A percentile compares a stretch with the other conserved stretches of the same genome.
Evolutionary conservation across 495 filamentous ascomycete genomes (phyloP).

Genomic region (Cladorrhinum samala): DNA sequence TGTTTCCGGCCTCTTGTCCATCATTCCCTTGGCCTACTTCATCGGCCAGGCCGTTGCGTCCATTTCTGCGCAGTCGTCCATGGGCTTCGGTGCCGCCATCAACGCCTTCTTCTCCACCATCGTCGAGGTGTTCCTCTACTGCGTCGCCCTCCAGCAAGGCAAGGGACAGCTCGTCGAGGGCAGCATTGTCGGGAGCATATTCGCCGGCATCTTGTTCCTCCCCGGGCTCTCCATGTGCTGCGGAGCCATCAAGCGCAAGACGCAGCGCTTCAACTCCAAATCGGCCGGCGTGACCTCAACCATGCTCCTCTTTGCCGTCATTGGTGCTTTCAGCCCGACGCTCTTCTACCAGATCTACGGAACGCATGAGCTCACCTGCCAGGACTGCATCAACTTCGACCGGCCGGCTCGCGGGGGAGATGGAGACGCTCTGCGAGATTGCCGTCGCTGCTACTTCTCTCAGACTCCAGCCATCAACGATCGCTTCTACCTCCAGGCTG

Average conservation of each 20-base stretch:
- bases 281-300: conserved; percentile 97
- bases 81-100: conserved; percentile 97
- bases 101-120: conserved; percentile 99
- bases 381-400: conserved; percentile 56
- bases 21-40: conserved; percentile 98
- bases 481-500: conserved; percentile 79
- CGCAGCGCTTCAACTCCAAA: conserved; percentile 95
- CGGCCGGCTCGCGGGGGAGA: conserved; percentile 31
- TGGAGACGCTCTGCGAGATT: conserved; percentile 54
- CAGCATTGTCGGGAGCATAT: conserved; percentile 94
- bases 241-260: conserved; percentile 95
- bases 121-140: conserved; percentile 97
- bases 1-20: conserved; percentile 74
- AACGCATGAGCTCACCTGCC: conserved; percentile 89
- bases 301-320: conserved; percentile 94
- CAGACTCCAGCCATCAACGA: conserved; percentile 82
- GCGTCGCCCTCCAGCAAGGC: conserved; percentile 85
- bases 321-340: conserved; percentile 94
- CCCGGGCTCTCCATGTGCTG: conserved; percentile 99
- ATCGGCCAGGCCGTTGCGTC: conserved; percentile 99
- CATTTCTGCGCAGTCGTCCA: conserved; percentile 97
- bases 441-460: conserved; percentile 87
- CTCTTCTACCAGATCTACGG: conserved; percentile 99
- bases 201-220: conserved; percentile 92
- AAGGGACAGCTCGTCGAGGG: conserved; percentile 93